These are phyloP conservation scores for Phytophthora meadii DNA, from an alignment of 352 stramenopile genomes.

Conservation along the genomic window DNA sequence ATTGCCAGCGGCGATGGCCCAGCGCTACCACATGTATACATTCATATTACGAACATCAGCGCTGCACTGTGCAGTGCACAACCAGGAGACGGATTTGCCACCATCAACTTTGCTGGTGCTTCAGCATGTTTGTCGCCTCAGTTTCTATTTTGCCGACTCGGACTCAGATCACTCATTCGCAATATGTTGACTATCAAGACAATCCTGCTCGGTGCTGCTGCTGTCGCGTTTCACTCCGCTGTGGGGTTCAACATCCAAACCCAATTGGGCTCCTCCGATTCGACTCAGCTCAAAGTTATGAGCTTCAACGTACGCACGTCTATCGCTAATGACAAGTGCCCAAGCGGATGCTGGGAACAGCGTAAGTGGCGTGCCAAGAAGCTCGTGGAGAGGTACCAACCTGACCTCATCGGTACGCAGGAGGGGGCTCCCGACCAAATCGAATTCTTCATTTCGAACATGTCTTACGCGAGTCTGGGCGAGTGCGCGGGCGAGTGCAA, in stretches of 20 bases:
- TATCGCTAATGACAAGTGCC: conserved; percentile 58
- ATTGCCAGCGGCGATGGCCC: too few relatives aligned
- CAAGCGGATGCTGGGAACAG: conserved; percentile 57
- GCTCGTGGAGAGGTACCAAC: conserved; percentile 50
- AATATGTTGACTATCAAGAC: too few relatives aligned
- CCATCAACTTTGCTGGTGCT: too few relatives aligned
- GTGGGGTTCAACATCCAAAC: not conserved
- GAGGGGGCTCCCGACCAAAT: conserved; percentile 61
- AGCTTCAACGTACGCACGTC: conserved; percentile 72
- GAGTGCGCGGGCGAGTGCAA: conserved; percentile 63
- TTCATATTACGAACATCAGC: too few relatives aligned
- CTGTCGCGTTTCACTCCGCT: not conserved
- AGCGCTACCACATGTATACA: too few relatives aligned
- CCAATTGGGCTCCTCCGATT: not conserved
- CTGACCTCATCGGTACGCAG: conserved; percentile 71
- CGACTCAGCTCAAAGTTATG: conserved; percentile 60
- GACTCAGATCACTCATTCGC: too few relatives aligned
- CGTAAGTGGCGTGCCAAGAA: conserved; percentile 49
- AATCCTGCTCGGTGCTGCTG: not conserved
- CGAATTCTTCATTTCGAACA: conserved; percentile 45
- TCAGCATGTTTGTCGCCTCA: too few relatives aligned
- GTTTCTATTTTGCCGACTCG: too few relatives aligned
- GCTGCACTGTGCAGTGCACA: too few relatives aligned
- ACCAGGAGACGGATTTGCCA: too few relatives aligned
- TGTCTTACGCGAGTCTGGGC: conserved; percentile 53